These are phyloP conservation scores for Aureobasidium uvarum DNA, from an alignment of 2,329 filamentous ascomycete genomes.

Conservation along the genomic window DNA sequence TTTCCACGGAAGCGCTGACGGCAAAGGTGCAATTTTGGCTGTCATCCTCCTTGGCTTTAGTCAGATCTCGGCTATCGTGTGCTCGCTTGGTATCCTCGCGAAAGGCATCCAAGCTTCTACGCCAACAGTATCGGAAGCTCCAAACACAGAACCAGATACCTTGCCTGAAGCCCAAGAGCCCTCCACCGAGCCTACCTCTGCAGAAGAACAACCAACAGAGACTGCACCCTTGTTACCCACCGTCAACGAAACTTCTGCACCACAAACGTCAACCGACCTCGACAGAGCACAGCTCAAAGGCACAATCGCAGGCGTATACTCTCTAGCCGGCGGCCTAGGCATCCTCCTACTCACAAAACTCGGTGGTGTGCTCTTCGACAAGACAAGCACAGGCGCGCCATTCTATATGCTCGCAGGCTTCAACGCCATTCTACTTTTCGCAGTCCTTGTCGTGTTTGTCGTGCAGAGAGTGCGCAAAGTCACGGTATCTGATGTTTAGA, in stretches of 20 bases:
- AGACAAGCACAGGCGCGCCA: slow-evolving; percentile 68
- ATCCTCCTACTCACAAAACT: slow-evolving; percentile 90
- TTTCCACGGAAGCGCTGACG: slow-evolving; percentile 61
- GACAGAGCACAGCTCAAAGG: slow-evolving; percentile 68
- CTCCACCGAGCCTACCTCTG: neutral
- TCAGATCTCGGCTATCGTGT: slow-evolving; percentile 95
- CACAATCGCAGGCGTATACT: slow-evolving; percentile 92
- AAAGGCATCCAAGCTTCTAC: slow-evolving; percentile 59
- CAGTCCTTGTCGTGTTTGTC: slow-evolving; percentile 31
- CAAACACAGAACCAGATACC: neutral
- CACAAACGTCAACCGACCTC: neutral
- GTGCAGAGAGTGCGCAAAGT: neutral
- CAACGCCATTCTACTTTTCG: slow-evolving; percentile 68
- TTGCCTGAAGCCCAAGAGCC: neutral
- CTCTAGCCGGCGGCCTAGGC: slow-evolving; percentile 81
- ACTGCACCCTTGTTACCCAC: slow-evolving; percentile 24
- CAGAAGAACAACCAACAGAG: slow-evolving; percentile 12
- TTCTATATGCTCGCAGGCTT: slow-evolving; percentile 95
- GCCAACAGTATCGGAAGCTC: neutral
- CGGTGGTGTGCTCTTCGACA: slow-evolving; percentile 83
- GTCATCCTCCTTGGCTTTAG: slow-evolving; percentile 82
- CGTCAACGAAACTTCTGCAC: neutral
- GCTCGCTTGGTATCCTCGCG: slow-evolving; percentile 84
- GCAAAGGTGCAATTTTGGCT: slow-evolving; percentile 58
- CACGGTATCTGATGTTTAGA: neutral